Base-by-base conservation (phyloP, 345 rosid genomes). In the Citrus reticulata region DNA sequence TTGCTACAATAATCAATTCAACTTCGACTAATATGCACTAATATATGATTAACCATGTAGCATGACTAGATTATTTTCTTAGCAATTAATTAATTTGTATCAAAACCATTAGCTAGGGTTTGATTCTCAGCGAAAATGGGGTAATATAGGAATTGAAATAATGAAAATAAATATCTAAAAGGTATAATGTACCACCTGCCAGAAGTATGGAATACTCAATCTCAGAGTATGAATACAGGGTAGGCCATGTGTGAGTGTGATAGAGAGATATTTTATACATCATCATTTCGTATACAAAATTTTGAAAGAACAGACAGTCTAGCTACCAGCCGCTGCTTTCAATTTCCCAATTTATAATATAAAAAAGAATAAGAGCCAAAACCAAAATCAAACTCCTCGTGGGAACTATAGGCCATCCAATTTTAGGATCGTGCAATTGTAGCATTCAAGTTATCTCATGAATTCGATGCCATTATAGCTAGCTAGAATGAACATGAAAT, bases 151-250 rank as follows among this genome's bases (percentile, higher is more conserved):
- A 77, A 81, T 19, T 4, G 7, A 25, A 32, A 76, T 6, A 16
- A 46, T 4, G 80, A 80, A 82, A 16, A 30, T 4, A 82, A 80
- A 82, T 49, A 76, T 65, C 74, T 49, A 70, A 24, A 66, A 65
- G 46, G 78, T 79, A 77, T 77, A 72, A 63, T 75, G 81, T 79
- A 74, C 55, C 80, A 77, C 30, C 80, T 73, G 80, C 77, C 74
- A 85, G 85, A 69, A 83, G 90, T 87, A 87, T 58, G 51, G 42
- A 60, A 83, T 78, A 85, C 90, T 87, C 88, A 81, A 85, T 70
- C 39, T 61, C 0, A 30, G 82, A 72, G 86, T 83, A 79, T 74
- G 80, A 83, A 79, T 85, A 87, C 88, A 5, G 70, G 79, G 79
- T 66, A 69, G 85, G 81, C 32, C 77, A 79, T 37, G 67, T 30